Conservation (phyloP, 176 grass and related monocot species). For the Ampelocalamus luodianensis region DNA sequence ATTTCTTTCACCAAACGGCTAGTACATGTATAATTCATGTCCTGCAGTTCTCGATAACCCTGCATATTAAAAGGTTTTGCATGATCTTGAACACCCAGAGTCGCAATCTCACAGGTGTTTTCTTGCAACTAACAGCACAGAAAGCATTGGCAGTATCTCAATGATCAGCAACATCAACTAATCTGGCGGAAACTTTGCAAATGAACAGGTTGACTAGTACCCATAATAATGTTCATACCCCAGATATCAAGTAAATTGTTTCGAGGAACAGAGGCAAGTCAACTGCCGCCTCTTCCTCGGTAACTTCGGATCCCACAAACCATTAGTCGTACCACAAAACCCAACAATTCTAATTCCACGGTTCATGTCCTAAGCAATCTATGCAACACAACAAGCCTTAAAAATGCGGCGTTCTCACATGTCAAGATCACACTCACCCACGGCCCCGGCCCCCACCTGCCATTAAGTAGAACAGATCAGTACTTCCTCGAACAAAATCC, state of each 20-base stretch:
- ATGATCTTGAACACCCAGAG: not conserved
- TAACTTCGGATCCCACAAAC: constrained; percentile 21
- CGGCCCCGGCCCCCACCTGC: constrained; percentile 82
- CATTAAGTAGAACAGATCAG: constrained; percentile 27
- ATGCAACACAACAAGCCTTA: constrained; percentile 58
- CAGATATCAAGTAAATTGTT: constrained; percentile 30
- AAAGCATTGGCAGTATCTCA: not conserved
- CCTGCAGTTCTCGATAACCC: not conserved
- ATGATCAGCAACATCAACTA: not conserved
- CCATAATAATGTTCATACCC: not conserved
- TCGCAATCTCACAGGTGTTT: not conserved
- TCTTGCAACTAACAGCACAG: not conserved
- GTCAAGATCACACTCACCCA: constrained; percentile 47
- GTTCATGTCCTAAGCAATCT: constrained; percentile 53
- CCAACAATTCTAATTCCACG: constrained; percentile 35
- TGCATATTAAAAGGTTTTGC: not conserved
- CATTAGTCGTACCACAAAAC: constrained; percentile 16
- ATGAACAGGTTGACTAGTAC: constrained; percentile 5
- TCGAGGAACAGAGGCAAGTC: constrained; percentile 2
- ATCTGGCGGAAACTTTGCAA: not conserved
- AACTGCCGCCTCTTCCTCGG: not conserved
- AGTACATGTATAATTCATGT: not conserved
- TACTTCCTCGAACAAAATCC: not conserved
- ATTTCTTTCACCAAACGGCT: not conserved
- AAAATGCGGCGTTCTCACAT: constrained; percentile 55